Evolutionary conservation across 176 grass and related monocot species (phyloP), one percentile per base, ranked within the genome.

Genomic region (Tillandsia leiboldiana): DNA sequence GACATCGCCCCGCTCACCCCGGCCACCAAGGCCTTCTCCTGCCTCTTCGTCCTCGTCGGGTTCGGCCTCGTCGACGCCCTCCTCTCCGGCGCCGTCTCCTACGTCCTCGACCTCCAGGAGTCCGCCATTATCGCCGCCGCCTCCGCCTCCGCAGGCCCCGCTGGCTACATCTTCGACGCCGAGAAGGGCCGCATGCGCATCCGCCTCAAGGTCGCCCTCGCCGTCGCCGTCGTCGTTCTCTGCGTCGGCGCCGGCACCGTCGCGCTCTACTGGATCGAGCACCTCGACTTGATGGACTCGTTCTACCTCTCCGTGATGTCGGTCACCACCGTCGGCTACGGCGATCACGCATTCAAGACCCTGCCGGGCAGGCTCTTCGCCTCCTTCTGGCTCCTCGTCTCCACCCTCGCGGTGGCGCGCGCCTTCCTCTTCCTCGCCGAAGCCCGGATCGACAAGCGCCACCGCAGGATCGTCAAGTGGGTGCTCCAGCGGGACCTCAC

Each of bases 31-130:
- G 68, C 79, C 2, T 78, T 87, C 63, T 70, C 87, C 3, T 78
- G 72, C 75, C 54, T 76, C 20, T 96, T 90, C 65, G 73, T 69
- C 50, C 83, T 96, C 51, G 73, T 83, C 0, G 87, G 81, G 17
- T 75, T 87, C 0, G 87, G 79, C 14, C 50, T 96, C 9, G 71
- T 85, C 1, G 79, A 86, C 56, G 53, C 83, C 28, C 78, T 87
- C 48, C 77, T 90, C 10, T 77, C 73, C 33, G 81, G 75, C 20
- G 79, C 84, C 48, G 76, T 83, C 11, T 83, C 85, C 42, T 90
- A 95, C 81, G 73, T 95, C 50, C 86, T 87, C 29, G 81, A 94
- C 53, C 71, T 86, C 72, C 90, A 94, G 76, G 90, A 90, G 78
- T 65, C 65, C 3, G 23, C 78, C 74, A 47, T 69, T 83, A 49